These are phyloP conservation scores for Elsinoe batatas DNA, from an alignment of 2,329 filamentous ascomycete genomes.

Conservation along the genomic window DNA sequence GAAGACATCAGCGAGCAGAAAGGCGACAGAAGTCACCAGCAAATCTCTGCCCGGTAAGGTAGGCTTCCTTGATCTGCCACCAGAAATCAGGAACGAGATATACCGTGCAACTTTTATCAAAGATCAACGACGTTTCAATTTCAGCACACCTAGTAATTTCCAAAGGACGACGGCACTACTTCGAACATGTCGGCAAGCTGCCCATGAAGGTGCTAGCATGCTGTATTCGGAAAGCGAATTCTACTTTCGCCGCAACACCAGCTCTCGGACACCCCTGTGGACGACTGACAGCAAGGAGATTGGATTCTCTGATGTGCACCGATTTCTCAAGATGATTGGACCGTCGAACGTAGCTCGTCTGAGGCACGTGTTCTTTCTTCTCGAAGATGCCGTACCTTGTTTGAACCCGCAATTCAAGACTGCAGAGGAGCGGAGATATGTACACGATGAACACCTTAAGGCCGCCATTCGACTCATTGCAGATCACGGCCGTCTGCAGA, in stretches of 20 bases:
- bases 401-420: constrained; percentile 30
- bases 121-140: constrained; percentile 24
- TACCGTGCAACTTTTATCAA: constrained; percentile 36
- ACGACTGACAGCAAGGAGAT: constrained; percentile 35
- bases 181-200: constrained; percentile 36
- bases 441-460: constrained; percentile 38
- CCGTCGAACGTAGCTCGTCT: constrained; percentile 37
- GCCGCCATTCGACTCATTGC: constrained; percentile 36
- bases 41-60: constrained; percentile 4
- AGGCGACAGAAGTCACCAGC: not conserved
- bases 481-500: constrained; percentile 33
- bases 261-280: constrained; percentile 27
- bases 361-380: constrained; percentile 35
- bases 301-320: constrained; percentile 34
- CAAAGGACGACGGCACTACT: constrained; percentile 36
- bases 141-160: constrained; percentile 30
- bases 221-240: constrained; percentile 44
- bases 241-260: constrained; percentile 31
- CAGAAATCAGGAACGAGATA: constrained; percentile 39
- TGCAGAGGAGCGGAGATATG: constrained; percentile 38
- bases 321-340: constrained; percentile 39
- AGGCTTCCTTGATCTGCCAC: constrained; percentile 30
- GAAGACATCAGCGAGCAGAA: not conserved
- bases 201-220: constrained; percentile 37
- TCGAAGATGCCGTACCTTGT: constrained; percentile 37